Conservation (phyloP, 768 basidiomycete species). For the Naganishia antarctica region DNA sequence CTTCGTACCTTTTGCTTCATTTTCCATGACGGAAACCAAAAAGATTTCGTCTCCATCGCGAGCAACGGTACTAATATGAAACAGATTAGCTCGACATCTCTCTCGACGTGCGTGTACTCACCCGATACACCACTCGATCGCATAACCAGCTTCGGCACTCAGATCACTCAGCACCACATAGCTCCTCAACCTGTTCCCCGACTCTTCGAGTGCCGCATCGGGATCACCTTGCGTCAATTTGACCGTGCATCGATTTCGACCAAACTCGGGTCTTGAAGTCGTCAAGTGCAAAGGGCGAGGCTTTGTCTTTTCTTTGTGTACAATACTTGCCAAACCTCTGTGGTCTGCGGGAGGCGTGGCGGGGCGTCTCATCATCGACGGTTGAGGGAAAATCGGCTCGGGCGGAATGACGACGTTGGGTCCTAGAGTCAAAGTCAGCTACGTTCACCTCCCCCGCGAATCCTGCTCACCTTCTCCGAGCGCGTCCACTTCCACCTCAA, state of each 20-base stretch:
- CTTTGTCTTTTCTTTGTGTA: conserved; percentile 31
- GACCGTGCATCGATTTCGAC: conserved; percentile 87
- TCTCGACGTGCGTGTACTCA: background rate
- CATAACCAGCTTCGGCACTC: conserved; percentile 88
- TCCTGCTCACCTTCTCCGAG: conserved; percentile 77
- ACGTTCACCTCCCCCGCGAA: conserved; percentile 60
- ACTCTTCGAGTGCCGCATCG: conserved; percentile 54
- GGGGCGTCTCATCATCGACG: conserved; percentile 29
- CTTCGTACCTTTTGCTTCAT: conserved; percentile 73
- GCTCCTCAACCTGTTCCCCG: conserved; percentile 58
- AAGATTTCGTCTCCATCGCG: conserved; percentile 88
- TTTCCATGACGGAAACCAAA: conserved; percentile 85
- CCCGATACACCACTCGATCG: conserved; percentile 93
- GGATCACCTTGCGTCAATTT: conserved; percentile 82
- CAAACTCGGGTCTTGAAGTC: conserved; percentile 75
- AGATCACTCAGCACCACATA: conserved; percentile 93
- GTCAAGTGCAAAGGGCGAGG: conserved; percentile 60
- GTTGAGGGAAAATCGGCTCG: conserved; percentile 37
- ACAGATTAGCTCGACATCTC: no score
- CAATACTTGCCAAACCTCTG: conserved; percentile 30
- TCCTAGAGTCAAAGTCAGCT: conserved; percentile 28
- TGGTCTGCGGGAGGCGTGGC: conserved; percentile 29
- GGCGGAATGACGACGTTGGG: conserved; percentile 46
- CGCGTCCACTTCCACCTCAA: conserved; percentile 66
- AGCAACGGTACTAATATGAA: conserved; percentile 64